Evolutionary conservation across 805 yeast species (phyloP).

Genomic region (Spathaspora girioi): DNA sequence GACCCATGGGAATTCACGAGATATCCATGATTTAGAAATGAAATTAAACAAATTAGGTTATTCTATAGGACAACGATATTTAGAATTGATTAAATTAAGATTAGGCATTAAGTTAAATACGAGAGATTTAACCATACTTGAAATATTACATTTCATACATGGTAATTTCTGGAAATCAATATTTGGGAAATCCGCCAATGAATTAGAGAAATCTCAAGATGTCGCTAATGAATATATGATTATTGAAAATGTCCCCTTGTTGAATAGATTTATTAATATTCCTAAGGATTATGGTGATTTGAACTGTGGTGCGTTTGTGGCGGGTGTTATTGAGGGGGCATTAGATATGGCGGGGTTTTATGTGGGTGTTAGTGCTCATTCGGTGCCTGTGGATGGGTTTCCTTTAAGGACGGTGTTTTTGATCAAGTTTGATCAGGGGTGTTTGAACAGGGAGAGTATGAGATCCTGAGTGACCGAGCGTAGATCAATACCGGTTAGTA

Average conservation of each 20-base stretch:
- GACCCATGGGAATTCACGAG: constrained; percentile 57
- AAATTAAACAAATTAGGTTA: constrained; percentile 73
- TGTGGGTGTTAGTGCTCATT: constrained; percentile 80
- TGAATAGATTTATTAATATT: constrained; percentile 68
- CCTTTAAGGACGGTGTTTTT: constrained; percentile 74
- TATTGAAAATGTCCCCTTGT: constrained; percentile 67
- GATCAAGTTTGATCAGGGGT: constrained; percentile 61
- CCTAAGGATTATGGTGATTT: constrained; percentile 77
- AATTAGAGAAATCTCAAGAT: constrained; percentile 69
- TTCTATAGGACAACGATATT: constrained; percentile 65
- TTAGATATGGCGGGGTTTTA: constrained; percentile 69
- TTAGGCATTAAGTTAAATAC: constrained; percentile 60
- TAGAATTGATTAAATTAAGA: constrained; percentile 67
- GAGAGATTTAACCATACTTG: constrained; percentile 64
- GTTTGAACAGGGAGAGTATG: constrained; percentile 51
- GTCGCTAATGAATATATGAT: constrained; percentile 73
- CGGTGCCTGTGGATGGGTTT: constrained; percentile 54
- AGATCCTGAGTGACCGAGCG: constrained; percentile 13
- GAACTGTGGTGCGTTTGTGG: constrained; percentile 79
- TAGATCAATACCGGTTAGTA: background rate
- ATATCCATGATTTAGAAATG: constrained; percentile 56
- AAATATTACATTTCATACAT: constrained; percentile 68
- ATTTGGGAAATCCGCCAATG: constrained; percentile 73
- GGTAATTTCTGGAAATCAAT: constrained; percentile 68
- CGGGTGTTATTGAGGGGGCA: constrained; percentile 83